Conservation (phyloP, 345 rosid genomes). For the Arabis alpina region DNA sequence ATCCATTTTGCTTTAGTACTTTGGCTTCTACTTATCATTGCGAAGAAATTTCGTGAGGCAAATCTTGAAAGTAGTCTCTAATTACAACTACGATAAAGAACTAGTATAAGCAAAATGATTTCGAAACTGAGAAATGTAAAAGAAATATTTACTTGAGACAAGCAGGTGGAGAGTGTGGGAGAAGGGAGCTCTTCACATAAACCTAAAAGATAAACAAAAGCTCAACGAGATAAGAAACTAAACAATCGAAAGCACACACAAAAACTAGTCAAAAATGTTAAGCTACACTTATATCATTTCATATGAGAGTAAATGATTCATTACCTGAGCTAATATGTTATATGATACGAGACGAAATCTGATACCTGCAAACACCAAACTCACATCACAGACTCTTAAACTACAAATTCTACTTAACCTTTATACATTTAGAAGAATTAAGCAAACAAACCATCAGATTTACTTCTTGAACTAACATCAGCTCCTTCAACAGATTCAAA, state of each 20-base stretch:
- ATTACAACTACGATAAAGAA: constrained; percentile 21
- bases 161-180: constrained; percentile 86
- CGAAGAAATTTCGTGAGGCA: background rate
- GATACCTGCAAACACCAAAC: constrained; percentile 46
- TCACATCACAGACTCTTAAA: background rate
- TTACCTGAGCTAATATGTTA: constrained; percentile 78
- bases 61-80: background rate
- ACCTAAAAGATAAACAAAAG: constrained; percentile 49
- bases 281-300: constrained; percentile 3
- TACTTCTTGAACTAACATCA: constrained; percentile 46
- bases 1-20: background rate
- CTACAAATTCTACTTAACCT: background rate
- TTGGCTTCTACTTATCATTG: constrained; percentile 3
- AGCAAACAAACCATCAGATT: constrained; percentile 53
- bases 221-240: constrained; percentile 8
- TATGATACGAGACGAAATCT: constrained; percentile 70
- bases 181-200: constrained; percentile 70
- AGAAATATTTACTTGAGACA: constrained; percentile 66
- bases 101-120: background rate
- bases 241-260: background rate
- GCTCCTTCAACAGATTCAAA: constrained; percentile 59
- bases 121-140: constrained; percentile 8
- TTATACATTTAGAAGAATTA: background rate
- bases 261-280: background rate
- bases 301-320: background rate